A percentile compares a stretch with the other conserved stretches of the same genome.
Conservation (phyloP, 208 protist species). For the Phytomonas sp. region DNA sequence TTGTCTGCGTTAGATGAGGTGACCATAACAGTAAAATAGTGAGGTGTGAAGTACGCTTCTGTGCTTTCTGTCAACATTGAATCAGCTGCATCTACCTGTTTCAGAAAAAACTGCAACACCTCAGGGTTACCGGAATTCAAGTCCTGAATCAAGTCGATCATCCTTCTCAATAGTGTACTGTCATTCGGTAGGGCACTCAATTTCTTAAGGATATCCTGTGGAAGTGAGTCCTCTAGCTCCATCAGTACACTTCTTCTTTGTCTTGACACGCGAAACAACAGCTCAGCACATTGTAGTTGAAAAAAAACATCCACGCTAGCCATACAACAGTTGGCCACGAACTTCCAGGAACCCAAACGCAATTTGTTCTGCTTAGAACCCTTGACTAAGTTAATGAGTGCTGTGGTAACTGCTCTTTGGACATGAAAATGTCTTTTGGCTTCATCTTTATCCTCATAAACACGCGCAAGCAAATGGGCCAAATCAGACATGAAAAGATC, state of each 20-base stretch:
- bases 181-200: conserved; percentile 66
- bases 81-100: conserved; percentile 52
- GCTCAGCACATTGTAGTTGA: conserved; percentile 86
- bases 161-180: conserved; percentile 50
- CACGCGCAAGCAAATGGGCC: conserved; percentile 40
- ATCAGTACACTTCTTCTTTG: conserved; percentile 52
- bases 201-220: conserved; percentile 25
- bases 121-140: conserved; percentile 52
- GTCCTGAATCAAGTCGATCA: conserved; percentile 59
- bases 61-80: conserved; percentile 52
- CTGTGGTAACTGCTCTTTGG: conserved; percentile 64
- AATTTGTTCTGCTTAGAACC: conserved; percentile 84
- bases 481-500: conserved; percentile 65
- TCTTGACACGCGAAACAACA: conserved; percentile 80
- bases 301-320: conserved; percentile 84
- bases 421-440: conserved; percentile 31
- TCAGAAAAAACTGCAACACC: conserved; percentile 58
- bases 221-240: conserved; percentile 28
- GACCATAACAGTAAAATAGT: conserved; percentile 79
- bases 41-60: conserved; percentile 68
- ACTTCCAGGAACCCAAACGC: conserved; percentile 60
- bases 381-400: conserved; percentile 88
- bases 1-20: conserved; percentile 75
- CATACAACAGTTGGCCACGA: conserved; percentile 61
- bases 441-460: conserved; percentile 24